Evolutionary conservation across 2,329 filamentous ascomycete species (phyloP).

Genomic region (Elsinoe batatas): DNA sequence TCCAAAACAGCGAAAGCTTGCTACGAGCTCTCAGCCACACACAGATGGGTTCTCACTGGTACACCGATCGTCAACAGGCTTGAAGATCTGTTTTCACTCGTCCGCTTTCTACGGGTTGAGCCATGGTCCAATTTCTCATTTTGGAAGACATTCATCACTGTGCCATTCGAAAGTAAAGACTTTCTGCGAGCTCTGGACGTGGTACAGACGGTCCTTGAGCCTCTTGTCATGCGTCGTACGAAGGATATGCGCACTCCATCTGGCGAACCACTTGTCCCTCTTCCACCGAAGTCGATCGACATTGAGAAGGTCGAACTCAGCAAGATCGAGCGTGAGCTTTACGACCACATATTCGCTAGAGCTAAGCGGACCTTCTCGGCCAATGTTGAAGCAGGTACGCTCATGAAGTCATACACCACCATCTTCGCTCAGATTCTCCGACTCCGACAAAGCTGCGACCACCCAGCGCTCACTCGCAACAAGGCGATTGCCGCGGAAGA

Average conservation of each 20-base stretch:
- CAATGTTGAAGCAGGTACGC: conserved; percentile 81
- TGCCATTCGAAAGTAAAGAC: conserved; percentile 91
- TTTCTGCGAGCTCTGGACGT: conserved; percentile 91
- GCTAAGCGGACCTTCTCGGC: conserved; percentile 76
- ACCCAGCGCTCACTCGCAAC: conserved; percentile 81
- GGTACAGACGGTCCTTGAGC: conserved; percentile 92
- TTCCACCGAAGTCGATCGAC: conserved; percentile 72
- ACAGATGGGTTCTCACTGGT: conserved; percentile 88
- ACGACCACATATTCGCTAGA: conserved; percentile 76
- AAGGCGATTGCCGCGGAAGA: conserved; percentile 78
- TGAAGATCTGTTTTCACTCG: conserved; percentile 87
- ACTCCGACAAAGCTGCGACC: conserved; percentile 86
- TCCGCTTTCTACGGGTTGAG: conserved; percentile 86
- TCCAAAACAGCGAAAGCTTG: conserved; percentile 94
- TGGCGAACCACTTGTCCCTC: conserved; percentile 67
- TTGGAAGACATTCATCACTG: conserved; percentile 97
- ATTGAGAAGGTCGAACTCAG: conserved; percentile 83
- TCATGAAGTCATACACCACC: conserved; percentile 91
- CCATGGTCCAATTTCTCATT: conserved; percentile 99
- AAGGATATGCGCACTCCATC: conserved; percentile 97
- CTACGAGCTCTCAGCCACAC: conserved; percentile 74
- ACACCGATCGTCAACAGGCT: conserved; percentile 95
- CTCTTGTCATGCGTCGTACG: conserved; percentile 85
- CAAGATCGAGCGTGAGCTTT: conserved; percentile 75
- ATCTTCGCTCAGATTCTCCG: conserved; percentile 95